phyloP scores from a whole-genome alignment of 2,329 filamentous ascomycete species.

The Cladosporium sp. region DNA sequence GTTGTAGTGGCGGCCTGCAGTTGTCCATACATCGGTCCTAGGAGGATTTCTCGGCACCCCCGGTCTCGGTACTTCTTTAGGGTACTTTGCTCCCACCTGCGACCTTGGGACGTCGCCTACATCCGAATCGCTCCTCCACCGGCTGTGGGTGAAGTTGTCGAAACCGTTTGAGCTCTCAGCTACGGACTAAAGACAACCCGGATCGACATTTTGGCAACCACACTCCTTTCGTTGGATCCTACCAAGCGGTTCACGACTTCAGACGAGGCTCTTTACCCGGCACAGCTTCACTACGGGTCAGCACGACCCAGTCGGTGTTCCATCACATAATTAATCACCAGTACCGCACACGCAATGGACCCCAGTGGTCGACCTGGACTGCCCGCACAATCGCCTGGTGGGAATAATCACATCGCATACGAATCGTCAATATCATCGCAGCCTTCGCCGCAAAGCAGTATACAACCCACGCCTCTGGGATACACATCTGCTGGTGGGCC shows the following conservation, averaged over 20 bases:
- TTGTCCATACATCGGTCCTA: background rate
- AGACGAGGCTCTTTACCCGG: background rate
- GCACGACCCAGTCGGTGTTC: too few relatives aligned
- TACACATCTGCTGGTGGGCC: constrained; percentile 9
- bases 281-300: background rate
- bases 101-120: background rate
- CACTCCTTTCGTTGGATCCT: constrained; percentile 5
- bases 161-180: background rate
- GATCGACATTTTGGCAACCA: constrained; percentile 4
- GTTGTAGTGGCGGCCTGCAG: background rate
- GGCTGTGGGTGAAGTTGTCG: background rate
- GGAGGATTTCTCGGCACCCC: background rate
- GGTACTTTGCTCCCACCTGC: constrained; percentile 1
- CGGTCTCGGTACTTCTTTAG: background rate
- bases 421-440: constrained; percentile 12
- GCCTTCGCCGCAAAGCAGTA: constrained; percentile 10
- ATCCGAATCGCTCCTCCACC: background rate
- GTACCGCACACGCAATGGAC: background rate
- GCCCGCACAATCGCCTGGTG: background rate
- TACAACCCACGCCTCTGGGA: constrained; percentile 4
- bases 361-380: background rate
- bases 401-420: constrained; percentile 1
- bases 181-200: constrained; percentile 7
- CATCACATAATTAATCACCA: background rate
- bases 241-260: background rate